Evolutionary conservation across 768 basidiomycete species (phyloP), one percentile per base, ranked within the genome.

Genomic region (Kwoniella heveanensis): DNA sequence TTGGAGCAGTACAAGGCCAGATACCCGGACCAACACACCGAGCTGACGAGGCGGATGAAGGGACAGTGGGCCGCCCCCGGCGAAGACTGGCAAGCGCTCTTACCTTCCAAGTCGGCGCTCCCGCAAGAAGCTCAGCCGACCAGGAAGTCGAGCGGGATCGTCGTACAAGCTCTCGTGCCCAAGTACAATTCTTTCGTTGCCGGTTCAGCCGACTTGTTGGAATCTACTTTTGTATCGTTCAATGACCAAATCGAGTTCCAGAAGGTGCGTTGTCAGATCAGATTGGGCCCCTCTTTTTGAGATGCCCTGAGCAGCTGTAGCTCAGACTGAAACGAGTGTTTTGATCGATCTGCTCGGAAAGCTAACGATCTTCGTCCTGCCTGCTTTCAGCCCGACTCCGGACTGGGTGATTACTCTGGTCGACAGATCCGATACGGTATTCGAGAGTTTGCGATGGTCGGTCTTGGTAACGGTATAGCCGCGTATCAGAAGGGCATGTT

Each of bases 401-500:
- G 76, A 22, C 62, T 71, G 17, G 77, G 77, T 8, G 74, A 79
- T 53, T 79, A 77, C 48, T 37, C 62, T 10, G 78, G 78, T 9
- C 58, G 75, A 47, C 78, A 79, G 55, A 69, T 79, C 54, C 66
- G 76, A 49, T 79, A 66, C 58, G 78, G 78, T 54, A 79, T 79
- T 27, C 61, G 78, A 48, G 78, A 79, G 54, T 71, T 71, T 50
- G 74, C 74, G 50, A 79, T 79, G 78, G 69, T 74, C 4, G 78
- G 69, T 17, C 30, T 72, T 19, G 74, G 67, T 0, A 79, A 79
- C 54, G 78, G 78, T 50, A 49, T 77, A 17, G 72, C 78, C 25
- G 78, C 76, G 1, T 79, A 77, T 47, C 76, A 79, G 44, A 77
- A 76, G 64, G 76, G 76, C 22, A 72, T 74, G 69, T 77, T 77